phyloP scores from a whole-genome alignment of 164 flowering plant species.

The Kingdonia uniflora region DNA sequence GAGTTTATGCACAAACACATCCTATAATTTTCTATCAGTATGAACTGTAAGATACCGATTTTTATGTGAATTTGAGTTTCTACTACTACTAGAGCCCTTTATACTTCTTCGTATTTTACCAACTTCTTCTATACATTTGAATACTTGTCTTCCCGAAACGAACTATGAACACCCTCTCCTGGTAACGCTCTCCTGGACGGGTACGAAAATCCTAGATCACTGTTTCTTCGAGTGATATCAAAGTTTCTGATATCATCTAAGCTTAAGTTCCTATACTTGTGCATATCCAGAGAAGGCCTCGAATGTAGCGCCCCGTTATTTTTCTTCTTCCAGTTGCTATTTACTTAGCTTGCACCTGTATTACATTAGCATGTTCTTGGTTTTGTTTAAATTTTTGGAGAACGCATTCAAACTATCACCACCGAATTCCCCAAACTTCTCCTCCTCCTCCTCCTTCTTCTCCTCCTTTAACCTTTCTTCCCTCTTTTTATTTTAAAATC shows the following conservation, averaged over 20 bases:
- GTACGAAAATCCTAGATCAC: constrained; percentile 19
- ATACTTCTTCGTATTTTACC: constrained; percentile 59
- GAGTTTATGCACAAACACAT: too few relatives aligned
- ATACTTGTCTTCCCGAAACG: constrained; percentile 10
- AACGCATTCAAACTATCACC: too few relatives aligned
- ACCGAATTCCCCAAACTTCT: too few relatives aligned
- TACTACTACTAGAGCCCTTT: constrained; percentile 23
- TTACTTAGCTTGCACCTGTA: too few relatives aligned
- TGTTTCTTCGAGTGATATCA: constrained; percentile 14
- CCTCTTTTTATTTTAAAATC: too few relatives aligned
- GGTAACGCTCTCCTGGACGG: constrained; percentile 13
- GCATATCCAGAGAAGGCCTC: constrained; percentile 29
- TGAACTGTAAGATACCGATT: constrained; percentile 24
- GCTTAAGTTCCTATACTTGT: constrained; percentile 17
- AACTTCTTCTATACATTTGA: constrained; percentile 32
- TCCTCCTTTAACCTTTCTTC: too few relatives aligned
- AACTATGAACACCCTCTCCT: constrained; percentile 16
- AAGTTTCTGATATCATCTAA: constrained; percentile 15
- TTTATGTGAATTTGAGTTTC: constrained; percentile 11
- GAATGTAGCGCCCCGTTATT: too few relatives aligned
- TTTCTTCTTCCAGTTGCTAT: too few relatives aligned
- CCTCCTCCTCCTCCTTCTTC: too few relatives aligned
- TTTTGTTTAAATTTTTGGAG: too few relatives aligned
- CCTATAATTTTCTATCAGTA: neutral
- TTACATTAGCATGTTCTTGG: too few relatives aligned